Conservation (phyloP, 2,329 filamentous ascomycete genomes). For the Verticillium isaacii region DNA sequence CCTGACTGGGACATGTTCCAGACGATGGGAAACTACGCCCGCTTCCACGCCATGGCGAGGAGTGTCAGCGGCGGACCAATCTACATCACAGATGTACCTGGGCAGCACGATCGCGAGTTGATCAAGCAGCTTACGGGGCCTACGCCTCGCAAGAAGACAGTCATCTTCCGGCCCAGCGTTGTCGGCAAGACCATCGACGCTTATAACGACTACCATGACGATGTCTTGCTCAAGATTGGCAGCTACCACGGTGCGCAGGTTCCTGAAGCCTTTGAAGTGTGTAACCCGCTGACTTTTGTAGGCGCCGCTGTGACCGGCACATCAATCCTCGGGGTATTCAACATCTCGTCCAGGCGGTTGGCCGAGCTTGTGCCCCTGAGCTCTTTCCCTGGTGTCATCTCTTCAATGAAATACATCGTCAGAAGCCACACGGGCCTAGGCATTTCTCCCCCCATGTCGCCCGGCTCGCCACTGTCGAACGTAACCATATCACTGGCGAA, state of each 20-base stretch:
- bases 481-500: conserved; percentile 59
- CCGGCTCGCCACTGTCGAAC: conserved; percentile 29
- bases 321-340: conserved; percentile 80
- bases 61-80: conserved; percentile 89
- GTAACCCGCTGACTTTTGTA: conserved; percentile 13
- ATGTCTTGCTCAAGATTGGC: conserved; percentile 68
- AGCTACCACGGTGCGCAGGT: conserved; percentile 62
- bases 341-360: conserved; percentile 59
- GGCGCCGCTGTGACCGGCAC: conserved; percentile 60
- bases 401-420: conserved; percentile 61
- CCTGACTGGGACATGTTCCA: conserved; percentile 79
- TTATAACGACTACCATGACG: conserved; percentile 73
- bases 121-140: conserved; percentile 77
- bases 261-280: too few species aligned
- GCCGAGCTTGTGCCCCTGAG: conserved; percentile 66
- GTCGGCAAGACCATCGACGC: conserved; percentile 68
- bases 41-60: conserved; percentile 84
- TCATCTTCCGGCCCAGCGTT: conserved; percentile 75
- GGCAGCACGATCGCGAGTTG: conserved; percentile 69
- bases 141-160: conserved; percentile 66
- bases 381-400: conserved; percentile 67
- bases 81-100: conserved; percentile 89
- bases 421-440: conserved; percentile 50
- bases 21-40: conserved; percentile 61
- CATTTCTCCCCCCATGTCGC: background rate